Evolutionary conservation across 2,329 filamentous ascomycete genomes (phyloP), one percentile per base, ranked within the genome.

Genomic region (Periconia macrospinosa): DNA sequence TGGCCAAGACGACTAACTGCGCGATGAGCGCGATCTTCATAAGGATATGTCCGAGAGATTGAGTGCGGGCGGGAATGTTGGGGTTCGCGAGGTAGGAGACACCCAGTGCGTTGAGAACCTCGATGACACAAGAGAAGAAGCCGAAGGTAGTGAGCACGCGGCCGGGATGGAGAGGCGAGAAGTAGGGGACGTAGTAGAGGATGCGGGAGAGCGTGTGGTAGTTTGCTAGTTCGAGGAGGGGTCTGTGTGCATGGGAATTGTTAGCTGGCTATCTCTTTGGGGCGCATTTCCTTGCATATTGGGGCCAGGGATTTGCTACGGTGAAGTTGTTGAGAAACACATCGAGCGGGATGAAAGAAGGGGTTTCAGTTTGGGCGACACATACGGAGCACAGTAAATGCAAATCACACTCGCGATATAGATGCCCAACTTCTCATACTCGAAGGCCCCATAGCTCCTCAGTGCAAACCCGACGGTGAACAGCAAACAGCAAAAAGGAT

Each of bases 191-290:
- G 68, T 86, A 86, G 63, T 80, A 80, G 33, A 86, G 74, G 15
- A 83, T 73, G 13, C 82, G 79, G 3, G 81, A 80, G 19, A 86
- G 78, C 49, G 85, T 77, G 59, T 83, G 79, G 65, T 85, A 86
- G 62, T 86, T 84, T 50, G 81, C 76, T 86, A 55, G 49, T 37
- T 62, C 60, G 3, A 64, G 53, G 15, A 62, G 45, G 7, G 61
- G 61, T 13, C 60, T 62, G 30, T 8, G n/a, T n/a, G n/a, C n/a
- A n/a, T n/a, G 11, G 10, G 20, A 7, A 33, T 27, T 15, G 19
- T 41, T 20, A 52, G 37, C 18, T n/a, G 23, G 23, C 23, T 27
- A 8, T 27, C 5, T 8, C 23, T 27, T 27, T 27, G 23, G 23
- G 23, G 8, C 8, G 23, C 3, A 27, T 3, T 27, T 27, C 23